Evolutionary conservation across 75 land plant genomes (phyloP).

Genomic region (Azolla pinnata): DNA sequence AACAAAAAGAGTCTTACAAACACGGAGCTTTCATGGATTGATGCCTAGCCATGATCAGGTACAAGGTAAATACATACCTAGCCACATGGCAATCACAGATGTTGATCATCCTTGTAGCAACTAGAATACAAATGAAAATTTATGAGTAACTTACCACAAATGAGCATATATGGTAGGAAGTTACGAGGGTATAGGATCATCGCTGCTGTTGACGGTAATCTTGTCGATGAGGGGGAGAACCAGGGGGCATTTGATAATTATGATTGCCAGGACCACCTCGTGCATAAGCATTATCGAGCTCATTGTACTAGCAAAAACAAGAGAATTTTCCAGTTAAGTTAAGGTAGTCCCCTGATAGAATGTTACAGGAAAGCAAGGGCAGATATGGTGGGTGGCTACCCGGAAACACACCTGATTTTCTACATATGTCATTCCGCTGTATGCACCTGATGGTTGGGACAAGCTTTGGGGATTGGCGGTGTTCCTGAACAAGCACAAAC

Average conservation of each 20-base stretch:
- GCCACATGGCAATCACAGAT: too few relatives aligned
- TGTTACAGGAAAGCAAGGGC: too few relatives aligned
- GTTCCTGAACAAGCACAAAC: not conserved
- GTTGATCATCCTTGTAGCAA: too few relatives aligned
- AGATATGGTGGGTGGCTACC: too few relatives aligned
- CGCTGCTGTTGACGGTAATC: constrained; percentile 5
- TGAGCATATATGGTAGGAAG: too few relatives aligned
- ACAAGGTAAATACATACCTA: too few relatives aligned
- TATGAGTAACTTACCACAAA: too few relatives aligned
- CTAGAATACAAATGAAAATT: too few relatives aligned
- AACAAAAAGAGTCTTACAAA: too few relatives aligned
- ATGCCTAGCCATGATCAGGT: too few relatives aligned
- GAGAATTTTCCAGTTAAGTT: not conserved
- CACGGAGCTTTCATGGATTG: too few relatives aligned
- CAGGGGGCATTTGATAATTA: not conserved
- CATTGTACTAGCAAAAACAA: not conserved
- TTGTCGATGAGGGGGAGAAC: constrained; percentile 1
- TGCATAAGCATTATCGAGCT: constrained; percentile 1
- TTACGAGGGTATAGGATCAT: too few relatives aligned
- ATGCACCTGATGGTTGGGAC: not conserved
- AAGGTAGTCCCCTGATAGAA: not conserved
- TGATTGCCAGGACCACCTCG: not conserved
- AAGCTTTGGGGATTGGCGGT: not conserved
- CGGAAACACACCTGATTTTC: not conserved
- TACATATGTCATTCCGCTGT: not conserved